phyloP scores from a whole-genome alignment of 2,329 filamentous ascomycete genomes.

The Aspergillus uvarum region DNA sequence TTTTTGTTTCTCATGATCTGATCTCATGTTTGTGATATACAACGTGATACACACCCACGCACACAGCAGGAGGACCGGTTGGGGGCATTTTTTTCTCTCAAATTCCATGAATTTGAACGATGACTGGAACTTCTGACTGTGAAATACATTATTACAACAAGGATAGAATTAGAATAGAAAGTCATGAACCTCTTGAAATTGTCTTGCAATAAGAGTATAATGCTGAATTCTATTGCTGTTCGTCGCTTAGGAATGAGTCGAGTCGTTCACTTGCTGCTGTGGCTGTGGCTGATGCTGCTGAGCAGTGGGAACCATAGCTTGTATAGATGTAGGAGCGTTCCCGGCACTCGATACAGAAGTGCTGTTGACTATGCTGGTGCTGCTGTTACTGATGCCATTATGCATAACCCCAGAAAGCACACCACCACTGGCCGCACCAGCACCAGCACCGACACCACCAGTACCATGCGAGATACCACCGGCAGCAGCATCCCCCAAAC shows the following conservation, averaged over 20 bases:
- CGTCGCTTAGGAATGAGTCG: neutral
- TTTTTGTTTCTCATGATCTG: slow-evolving; percentile 6
- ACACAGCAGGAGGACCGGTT: neutral
- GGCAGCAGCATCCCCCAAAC: neutral
- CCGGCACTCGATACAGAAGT: too few relatives aligned
- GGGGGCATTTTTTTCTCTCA: neutral
- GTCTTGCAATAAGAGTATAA: neutral
- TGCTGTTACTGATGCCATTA: neutral
- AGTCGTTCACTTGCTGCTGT: neutral
- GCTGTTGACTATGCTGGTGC: neutral
- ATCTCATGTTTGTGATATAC: neutral
- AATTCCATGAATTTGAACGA: neutral
- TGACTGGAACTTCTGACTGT: neutral
- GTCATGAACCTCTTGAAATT: neutral
- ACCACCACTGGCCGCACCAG: neutral
- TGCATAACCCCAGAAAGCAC: neutral
- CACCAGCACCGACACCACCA: neutral
- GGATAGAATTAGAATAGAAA: neutral
- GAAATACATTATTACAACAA: neutral
- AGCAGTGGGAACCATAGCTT: neutral
- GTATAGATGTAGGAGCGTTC: neutral
- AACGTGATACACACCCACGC: neutral
- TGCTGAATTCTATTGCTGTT: neutral
- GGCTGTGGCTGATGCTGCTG: neutral
- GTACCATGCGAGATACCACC: too few relatives aligned